Evolutionary conservation across 1,284 basidiomycete species (phyloP).

Genomic region (Trichosporon sp.): DNA sequence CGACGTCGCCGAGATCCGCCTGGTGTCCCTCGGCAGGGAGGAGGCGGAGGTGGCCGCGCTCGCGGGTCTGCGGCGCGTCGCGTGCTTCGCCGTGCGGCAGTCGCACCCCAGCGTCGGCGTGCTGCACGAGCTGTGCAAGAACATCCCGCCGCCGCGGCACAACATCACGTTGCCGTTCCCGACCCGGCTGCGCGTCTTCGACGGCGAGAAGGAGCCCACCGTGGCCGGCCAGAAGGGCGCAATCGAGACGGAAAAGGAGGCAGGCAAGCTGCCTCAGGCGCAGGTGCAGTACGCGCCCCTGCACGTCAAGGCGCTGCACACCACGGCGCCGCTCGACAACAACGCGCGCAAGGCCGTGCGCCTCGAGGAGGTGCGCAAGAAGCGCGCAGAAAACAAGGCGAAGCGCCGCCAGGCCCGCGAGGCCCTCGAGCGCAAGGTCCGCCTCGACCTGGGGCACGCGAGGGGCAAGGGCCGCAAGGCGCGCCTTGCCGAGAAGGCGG

Average conservation of each 20-base stretch:
- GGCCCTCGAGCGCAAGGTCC: constrained; percentile 12
- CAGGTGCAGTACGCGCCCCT: constrained; percentile 57
- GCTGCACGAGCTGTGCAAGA: constrained; percentile 34
- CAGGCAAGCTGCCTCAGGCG: constrained; percentile 12
- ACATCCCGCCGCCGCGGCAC: constrained; percentile 37
- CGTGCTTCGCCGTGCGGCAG: constrained; percentile 59
- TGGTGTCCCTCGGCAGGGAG: constrained; percentile 69
- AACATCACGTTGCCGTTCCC: constrained; percentile 50
- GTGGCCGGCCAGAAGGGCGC: neutral
- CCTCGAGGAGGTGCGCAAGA: constrained; percentile 56
- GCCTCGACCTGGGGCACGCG: neutral
- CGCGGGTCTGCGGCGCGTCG: constrained; percentile 64
- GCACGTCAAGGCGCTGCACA: constrained; percentile 79
- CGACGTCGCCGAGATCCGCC: constrained; percentile 45
- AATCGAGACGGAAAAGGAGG: neutral
- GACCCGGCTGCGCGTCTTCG: constrained; percentile 17
- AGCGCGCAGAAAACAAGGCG: constrained; percentile 52
- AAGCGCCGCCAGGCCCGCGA: constrained; percentile 40
- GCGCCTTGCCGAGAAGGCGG: neutral
- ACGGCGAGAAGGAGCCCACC: neutral
- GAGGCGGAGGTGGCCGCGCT: constrained; percentile 62
- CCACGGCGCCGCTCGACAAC: constrained; percentile 73
- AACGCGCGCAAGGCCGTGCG: constrained; percentile 64
- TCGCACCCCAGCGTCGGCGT: constrained; percentile 31
- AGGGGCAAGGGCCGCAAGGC: neutral